Base-by-base conservation (phyloP, 2,329 filamentous ascomycete species). In the Colletotrichum sp. region DNA sequence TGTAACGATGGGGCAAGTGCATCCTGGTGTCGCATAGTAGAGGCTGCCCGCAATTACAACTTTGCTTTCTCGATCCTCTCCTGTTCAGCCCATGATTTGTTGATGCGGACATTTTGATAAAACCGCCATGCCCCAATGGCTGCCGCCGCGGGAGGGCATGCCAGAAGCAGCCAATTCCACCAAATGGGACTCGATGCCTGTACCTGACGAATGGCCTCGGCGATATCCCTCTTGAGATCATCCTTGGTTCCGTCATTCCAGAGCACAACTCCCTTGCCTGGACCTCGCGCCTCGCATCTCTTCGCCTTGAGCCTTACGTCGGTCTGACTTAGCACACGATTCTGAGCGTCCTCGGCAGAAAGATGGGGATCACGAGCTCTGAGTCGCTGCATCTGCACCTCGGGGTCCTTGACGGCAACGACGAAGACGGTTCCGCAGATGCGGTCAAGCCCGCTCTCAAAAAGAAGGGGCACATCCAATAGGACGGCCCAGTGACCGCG, bases 391-490 rank as follows among this genome's bases (percentile, higher is more conserved):
- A 98, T 96, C 88, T 99, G 97, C 62, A 96, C 90, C 76, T 89
- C 90, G 0, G 95, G 93, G 79, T 98, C 95, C 13, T 86, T 88
- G 24, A 98, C 96, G 0, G 94, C 96, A 3, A 98, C 96, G 0
- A 99, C 96, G 75, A 98, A 85, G 18, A 98, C 94, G 0, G 92
- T 93, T 5, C 96, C 96, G 81, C 96, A 98, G 78, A 98, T 91
- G 55, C 92, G 87, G 84, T 99, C 97, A 84, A 98, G 92, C 4
- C 92, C 92, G 79, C 92, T 94, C 88, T 99, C 97, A 80, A 98
- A 98, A 56, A 99, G 89, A 69, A 99, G 87, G 67, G 97, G 97
- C 10, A 99, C 93, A 82, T 99, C 97, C 18, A 98, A 89, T 43
- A 99, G 94, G 5, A 98, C 95, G 0, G 96, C 96, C 95, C 96